A percentile compares a stretch with the other conserved stretches of the same genome.
phyloP scores from a whole-genome alignment of 169 alveolate genomes.

The Cryptosporidium tyzzeri region DNA sequence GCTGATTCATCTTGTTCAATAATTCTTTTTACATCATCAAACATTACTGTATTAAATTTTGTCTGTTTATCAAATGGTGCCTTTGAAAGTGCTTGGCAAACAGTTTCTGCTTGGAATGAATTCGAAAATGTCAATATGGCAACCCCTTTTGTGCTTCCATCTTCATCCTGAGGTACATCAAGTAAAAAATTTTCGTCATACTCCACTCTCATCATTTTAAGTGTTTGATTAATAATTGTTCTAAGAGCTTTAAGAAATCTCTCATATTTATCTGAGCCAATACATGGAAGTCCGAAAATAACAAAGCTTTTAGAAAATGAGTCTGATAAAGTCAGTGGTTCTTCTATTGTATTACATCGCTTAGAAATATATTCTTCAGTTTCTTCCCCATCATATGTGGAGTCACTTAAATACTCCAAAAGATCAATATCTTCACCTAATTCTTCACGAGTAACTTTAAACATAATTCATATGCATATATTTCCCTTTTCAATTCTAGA shows the following conservation, averaged over 20 bases:
- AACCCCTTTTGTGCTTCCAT: constrained; percentile 81
- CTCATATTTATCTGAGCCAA: constrained; percentile 81
- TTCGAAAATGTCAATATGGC: constrained; percentile 86
- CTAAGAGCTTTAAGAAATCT: constrained; percentile 81
- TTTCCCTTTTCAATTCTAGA: neutral
- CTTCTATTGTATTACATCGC: constrained; percentile 78
- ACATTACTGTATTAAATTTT: constrained; percentile 80
- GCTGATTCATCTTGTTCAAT: constrained; percentile 85
- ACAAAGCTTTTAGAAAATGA: constrained; percentile 78
- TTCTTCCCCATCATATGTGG: constrained; percentile 83
- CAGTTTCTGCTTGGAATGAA: constrained; percentile 82
- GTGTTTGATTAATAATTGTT: constrained; percentile 79
- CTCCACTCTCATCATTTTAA: constrained; percentile 78
- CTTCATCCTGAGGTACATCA: constrained; percentile 81
- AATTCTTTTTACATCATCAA: constrained; percentile 84
- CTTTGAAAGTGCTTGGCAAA: constrained; percentile 66
- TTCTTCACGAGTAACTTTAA: constrained; percentile 77
- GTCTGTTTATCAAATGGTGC: constrained; percentile 68
- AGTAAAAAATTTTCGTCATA: constrained; percentile 77
- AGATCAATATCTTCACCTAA: constrained; percentile 78
- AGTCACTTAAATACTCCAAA: constrained; percentile 81
- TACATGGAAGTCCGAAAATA: constrained; percentile 82
- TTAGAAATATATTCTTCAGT: constrained; percentile 80
- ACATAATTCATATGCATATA: constrained; percentile 76
- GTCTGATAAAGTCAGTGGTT: constrained; percentile 80